Conservation (phyloP, 2,329 filamentous ascomycete species). For the Diaporthe eres region DNA sequence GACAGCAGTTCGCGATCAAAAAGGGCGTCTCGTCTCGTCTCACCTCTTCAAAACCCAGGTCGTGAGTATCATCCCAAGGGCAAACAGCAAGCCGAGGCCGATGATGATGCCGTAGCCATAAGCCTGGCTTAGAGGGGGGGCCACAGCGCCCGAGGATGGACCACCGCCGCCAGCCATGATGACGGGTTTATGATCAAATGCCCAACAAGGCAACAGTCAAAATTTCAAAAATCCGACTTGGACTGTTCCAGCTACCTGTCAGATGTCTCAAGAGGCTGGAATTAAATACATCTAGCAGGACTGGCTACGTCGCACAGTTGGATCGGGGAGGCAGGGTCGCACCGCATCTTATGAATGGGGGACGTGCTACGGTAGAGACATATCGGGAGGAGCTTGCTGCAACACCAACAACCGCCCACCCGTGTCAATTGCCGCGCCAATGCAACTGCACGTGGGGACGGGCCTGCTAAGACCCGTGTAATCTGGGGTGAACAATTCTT, state of each 20-base stretch:
- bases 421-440: not conserved
- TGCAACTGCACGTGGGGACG: not conserved
- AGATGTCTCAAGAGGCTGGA: too few relatives aligned
- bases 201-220: not conserved
- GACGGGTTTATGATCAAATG: not conserved
- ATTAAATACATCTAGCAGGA: too few relatives aligned
- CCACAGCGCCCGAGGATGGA: not conserved
- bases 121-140: conserved; percentile 16
- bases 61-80: conserved; percentile 63
- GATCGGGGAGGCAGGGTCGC: too few relatives aligned
- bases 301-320: too few relatives aligned
- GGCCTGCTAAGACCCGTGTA: too few relatives aligned
- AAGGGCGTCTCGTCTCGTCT: not conserved
- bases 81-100: conserved; percentile 81
- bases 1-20: too few relatives aligned
- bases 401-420: not conserved
- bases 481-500: too few relatives aligned
- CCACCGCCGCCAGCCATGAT: conserved; percentile 9
- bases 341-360: too few relatives aligned
- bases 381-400: not conserved
- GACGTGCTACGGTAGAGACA: too few relatives aligned
- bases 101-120: conserved; percentile 82
- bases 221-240: not conserved
- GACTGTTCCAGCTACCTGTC: too few relatives aligned
- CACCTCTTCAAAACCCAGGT: conserved; percentile 8